phyloP scores from a whole-genome alignment of 106 monocot genomes.

The Gastrodia elata region DNA sequence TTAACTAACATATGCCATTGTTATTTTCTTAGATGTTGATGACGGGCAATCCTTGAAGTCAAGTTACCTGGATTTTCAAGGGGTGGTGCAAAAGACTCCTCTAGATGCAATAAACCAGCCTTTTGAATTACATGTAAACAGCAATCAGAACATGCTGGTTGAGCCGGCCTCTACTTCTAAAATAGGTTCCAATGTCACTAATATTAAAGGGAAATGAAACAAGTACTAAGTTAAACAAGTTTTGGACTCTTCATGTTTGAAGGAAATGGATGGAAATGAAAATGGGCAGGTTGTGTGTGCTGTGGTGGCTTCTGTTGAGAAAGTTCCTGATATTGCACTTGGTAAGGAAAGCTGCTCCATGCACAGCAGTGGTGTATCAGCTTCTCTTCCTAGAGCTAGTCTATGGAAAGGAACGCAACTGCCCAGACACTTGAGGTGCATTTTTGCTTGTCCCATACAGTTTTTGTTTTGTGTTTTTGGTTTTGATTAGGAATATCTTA shows the following conservation, averaged over 20 bases:
- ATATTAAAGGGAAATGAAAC: background rate
- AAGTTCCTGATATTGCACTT: background rate
- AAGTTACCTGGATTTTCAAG: background rate
- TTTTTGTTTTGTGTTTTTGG: background rate
- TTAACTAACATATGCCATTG: background rate
- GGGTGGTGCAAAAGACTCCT: background rate
- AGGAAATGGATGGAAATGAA: background rate
- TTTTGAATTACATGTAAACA: background rate
- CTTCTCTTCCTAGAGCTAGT: background rate
- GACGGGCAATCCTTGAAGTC: background rate
- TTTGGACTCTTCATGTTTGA: background rate
- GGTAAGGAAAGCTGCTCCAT: background rate
- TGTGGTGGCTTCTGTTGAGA: background rate
- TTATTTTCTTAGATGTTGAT: background rate
- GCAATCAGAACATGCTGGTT: background rate
- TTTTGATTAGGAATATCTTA: background rate
- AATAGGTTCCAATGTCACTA: background rate
- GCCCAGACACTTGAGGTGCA: conserved; percentile 5
- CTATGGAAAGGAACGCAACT: conserved; percentile 7
- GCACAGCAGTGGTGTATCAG: background rate
- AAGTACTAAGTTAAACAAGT: background rate
- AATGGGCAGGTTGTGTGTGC: background rate
- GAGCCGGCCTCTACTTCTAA: background rate
- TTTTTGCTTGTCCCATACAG: conserved; percentile 4
- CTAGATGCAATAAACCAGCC: background rate